phyloP scores from a whole-genome alignment of 371 early-diverging fungal species.

The Dipsacomyces acuminosporus region DNA sequence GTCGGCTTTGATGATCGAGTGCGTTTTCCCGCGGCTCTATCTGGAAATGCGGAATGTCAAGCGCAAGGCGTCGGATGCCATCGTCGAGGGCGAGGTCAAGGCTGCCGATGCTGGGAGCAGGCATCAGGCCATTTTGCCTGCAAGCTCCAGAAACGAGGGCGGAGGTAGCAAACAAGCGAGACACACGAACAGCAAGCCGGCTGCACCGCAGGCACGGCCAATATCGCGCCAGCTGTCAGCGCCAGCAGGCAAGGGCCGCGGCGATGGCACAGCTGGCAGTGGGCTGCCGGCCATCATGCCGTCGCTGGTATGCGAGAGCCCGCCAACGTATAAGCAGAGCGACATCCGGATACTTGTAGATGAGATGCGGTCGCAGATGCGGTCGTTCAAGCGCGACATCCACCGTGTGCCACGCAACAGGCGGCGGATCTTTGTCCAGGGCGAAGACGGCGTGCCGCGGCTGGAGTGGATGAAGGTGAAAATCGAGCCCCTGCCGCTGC shows the following conservation, averaged over 20 bases:
- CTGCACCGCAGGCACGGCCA: constrained; percentile 19
- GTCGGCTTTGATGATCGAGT: constrained; percentile 32
- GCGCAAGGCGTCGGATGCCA: constrained; percentile 17
- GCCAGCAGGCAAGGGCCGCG: background rate
- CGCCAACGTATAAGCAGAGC: constrained; percentile 16
- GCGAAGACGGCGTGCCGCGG: constrained; percentile 39
- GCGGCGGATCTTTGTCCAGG: constrained; percentile 38
- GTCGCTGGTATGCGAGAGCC: background rate
- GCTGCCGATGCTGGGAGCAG: constrained; percentile 2
- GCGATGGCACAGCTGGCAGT: background rate
- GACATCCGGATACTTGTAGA: constrained; percentile 23
- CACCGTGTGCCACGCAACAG: constrained; percentile 39
- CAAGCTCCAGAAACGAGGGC: constrained; percentile 1
- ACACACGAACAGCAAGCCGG: constrained; percentile 10
- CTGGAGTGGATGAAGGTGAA: constrained; percentile 37
- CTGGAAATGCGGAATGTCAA: constrained; percentile 21
- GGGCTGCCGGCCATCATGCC: constrained; percentile 10
- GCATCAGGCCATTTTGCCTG: constrained; percentile 3
- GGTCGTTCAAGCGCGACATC: constrained; percentile 33
- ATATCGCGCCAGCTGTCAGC: constrained; percentile 5
- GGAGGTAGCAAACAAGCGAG: background rate
- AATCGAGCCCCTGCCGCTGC: constrained; percentile 29
- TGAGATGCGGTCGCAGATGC: constrained; percentile 31
- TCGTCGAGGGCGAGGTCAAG: constrained; percentile 4
- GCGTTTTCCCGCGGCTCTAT: constrained; percentile 35